Base-by-base conservation (phyloP, 305 asterid species). In the Fraxinus latifolia region DNA sequence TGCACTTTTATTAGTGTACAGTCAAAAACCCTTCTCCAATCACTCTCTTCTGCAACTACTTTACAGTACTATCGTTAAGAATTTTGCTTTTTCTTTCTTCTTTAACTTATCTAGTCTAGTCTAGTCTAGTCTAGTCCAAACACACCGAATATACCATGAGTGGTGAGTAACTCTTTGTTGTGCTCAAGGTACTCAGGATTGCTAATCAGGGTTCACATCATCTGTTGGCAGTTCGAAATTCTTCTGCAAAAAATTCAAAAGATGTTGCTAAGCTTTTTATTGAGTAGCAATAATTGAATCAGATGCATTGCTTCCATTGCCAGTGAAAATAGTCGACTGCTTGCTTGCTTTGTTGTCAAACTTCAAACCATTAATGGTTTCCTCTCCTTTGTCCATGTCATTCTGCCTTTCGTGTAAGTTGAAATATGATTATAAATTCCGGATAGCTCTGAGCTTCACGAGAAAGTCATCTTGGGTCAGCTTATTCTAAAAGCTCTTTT, bases 1-100 rank as follows among this genome's bases (percentile, higher is more conserved):
- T 85, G 89, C 71, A 84, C 86, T 90, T 91, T 91, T 91, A 90
- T 88, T 90, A 76, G 79, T 89, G 88, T 83, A 86, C 93, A 90
- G 90, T 86, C 90, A 86, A 78, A 83, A 67, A 87, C 87, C 23
- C 79, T 83, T 82, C 81, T 83, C 80, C 47, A 82, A 79, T 50
- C 80, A 27, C 76, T 82, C 81, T 37, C 37, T 70, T 82, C 80
- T 5, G 19, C 74, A 67, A 67, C 74, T 67, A 19, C 67, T 17
- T 55, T 19, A 55, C 67, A 17, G 12, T 55, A 55, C 11, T 21
- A 19, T 55, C 4, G 12, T 1, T 2, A 55, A 55, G 27, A 55
- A 19, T 62, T 62, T 62, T 7, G 29, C 32, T 23, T 21, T 19
- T 21, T 60, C 5, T 19, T 7, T 58, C 8, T 14, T 62, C 27